phyloP scores from a whole-genome alignment of 257 asterid genomes.

The Lavandula angustifolia region DNA sequence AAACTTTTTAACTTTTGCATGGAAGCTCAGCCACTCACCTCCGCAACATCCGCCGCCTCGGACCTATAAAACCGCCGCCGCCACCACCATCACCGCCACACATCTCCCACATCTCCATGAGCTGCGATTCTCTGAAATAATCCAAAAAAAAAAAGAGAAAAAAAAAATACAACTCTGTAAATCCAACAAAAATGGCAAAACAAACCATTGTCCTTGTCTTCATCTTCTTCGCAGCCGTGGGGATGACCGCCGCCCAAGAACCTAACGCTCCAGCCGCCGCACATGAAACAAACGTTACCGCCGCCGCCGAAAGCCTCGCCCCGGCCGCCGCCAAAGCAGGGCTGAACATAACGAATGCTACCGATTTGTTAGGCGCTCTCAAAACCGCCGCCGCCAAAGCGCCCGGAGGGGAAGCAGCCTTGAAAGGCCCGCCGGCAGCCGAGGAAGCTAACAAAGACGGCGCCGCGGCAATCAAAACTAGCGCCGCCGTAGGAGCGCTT shows the following conservation, averaged over 20 bases:
- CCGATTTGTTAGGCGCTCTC: constrained; percentile 37
- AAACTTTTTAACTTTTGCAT: constrained; percentile 27
- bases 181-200: constrained; percentile 38
- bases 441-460: constrained; percentile 28
- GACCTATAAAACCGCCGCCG: constrained; percentile 32
- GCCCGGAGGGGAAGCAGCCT: constrained; percentile 31
- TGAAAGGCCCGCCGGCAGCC: constrained; percentile 26
- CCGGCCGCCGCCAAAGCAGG: constrained; percentile 11
- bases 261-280: constrained; percentile 31
- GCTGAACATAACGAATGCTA: neutral
- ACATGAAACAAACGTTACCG: neutral
- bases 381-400: constrained; percentile 41
- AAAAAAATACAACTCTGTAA: neutral
- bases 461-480: constrained; percentile 26
- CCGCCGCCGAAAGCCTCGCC: constrained; percentile 21
- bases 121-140: constrained; percentile 14
- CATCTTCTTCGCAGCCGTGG: constrained; percentile 48
- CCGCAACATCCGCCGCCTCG: constrained; percentile 35
- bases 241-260: constrained; percentile 38
- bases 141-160: neutral
- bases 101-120: constrained; percentile 7
- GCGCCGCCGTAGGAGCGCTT: constrained; percentile 29
- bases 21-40: constrained; percentile 13
- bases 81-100: constrained; percentile 31
- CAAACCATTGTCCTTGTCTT: constrained; percentile 47